Percentiles rank a stretch among this genome's conserved stretches.
phyloP scores from a whole-genome alignment of 768 basidiomycete species.

The Serendipita vermifera region DNA sequence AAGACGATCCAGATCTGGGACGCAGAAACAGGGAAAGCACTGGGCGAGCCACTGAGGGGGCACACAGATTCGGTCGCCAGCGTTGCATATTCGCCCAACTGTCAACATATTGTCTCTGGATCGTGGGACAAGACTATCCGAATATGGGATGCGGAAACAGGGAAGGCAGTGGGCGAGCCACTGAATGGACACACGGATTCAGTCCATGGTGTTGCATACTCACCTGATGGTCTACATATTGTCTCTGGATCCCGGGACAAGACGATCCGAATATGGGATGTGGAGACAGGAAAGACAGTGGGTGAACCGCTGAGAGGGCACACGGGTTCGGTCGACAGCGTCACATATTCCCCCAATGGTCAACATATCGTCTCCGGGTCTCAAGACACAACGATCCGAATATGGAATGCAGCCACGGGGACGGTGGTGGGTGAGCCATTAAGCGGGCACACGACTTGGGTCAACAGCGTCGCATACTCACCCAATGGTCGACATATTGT shows the following conservation, averaged over 20 bases:
- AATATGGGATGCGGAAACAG: conserved; percentile 10
- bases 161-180: background rate
- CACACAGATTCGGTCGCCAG: background rate
- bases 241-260: conserved; percentile 31
- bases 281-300: conserved; percentile 22
- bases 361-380: conserved; percentile 30
- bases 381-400: conserved; percentile 30
- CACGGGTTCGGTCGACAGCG: conserved; percentile 31
- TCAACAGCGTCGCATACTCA: conserved; percentile 15
- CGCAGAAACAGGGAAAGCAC: background rate
- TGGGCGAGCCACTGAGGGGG: conserved; percentile 5
- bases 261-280: conserved; percentile 34
- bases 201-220: conserved; percentile 29
- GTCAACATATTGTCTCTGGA: background rate
- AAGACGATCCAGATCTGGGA: conserved; percentile 10
- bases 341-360: conserved; percentile 32
- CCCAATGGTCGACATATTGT: background rate
- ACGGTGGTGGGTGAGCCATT: background rate
- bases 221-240: conserved; percentile 29
- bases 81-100: conserved; percentile 8
- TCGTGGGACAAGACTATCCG: conserved; percentile 8
- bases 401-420: conserved; percentile 31
- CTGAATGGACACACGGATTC: conserved; percentile 6
- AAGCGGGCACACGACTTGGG: background rate
- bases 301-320: conserved; percentile 25